Evolutionary conservation across 2,329 filamentous ascomycete genomes (phyloP).

Genomic region (Scleromitrula shiraiana): DNA sequence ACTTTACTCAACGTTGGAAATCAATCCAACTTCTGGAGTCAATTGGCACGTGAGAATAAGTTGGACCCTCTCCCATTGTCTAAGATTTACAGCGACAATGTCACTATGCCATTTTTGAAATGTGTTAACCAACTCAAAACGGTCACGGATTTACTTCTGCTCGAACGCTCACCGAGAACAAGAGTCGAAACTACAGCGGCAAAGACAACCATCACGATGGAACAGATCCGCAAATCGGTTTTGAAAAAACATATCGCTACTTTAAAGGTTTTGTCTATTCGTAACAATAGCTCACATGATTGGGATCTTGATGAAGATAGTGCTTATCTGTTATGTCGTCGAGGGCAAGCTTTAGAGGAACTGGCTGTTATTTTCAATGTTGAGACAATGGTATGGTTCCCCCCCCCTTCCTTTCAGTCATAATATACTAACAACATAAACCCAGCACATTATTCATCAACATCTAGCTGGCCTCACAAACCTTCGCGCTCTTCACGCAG

Average conservation of each 20-base stretch:
- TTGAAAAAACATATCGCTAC: constrained; percentile 49
- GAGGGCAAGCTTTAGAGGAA: constrained; percentile 44
- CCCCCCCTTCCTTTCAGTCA: neutral
- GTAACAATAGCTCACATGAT: constrained; percentile 45
- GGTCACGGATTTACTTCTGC: constrained; percentile 50
- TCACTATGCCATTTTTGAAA: constrained; percentile 45
- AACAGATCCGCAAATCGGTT: constrained; percentile 49
- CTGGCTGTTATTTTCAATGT: constrained; percentile 48
- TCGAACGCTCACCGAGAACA: constrained; percentile 45
- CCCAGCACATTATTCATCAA: constrained; percentile 50
- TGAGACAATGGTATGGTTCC: constrained; percentile 42
- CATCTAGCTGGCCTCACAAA: constrained; percentile 39
- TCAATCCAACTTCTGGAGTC: constrained; percentile 51
- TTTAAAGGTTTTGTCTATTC: constrained; percentile 51
- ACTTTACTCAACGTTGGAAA: constrained; percentile 57
- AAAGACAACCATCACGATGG: constrained; percentile 42
- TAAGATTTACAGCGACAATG: constrained; percentile 57
- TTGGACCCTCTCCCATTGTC: constrained; percentile 42
- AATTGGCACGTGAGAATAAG: constrained; percentile 47
- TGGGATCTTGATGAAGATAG: constrained; percentile 54
- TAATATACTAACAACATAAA: neutral
- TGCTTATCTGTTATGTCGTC: constrained; percentile 44
- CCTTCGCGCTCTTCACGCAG: constrained; percentile 48
- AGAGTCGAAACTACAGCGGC: constrained; percentile 46
- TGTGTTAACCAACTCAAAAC: constrained; percentile 45